Conservation (phyloP, 352 stramenopile genomes). For the Phytopythium ostracodes region DNA sequence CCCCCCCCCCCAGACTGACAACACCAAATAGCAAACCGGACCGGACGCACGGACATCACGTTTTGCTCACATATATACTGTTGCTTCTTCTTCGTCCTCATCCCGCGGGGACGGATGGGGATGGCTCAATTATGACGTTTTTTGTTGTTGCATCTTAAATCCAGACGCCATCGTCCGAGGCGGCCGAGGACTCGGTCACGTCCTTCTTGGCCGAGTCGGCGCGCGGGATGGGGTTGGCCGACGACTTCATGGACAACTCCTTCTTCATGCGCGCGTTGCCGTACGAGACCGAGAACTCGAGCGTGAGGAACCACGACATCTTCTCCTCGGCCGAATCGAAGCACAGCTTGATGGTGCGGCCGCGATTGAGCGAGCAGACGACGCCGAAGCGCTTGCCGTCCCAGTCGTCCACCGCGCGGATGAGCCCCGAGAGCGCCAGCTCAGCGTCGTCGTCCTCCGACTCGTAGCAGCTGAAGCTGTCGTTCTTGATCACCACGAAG, state of each 20-base stretch:
- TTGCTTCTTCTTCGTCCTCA: no score
- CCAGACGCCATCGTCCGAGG: slow-evolving; percentile 67
- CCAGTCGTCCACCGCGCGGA: slow-evolving; percentile 67
- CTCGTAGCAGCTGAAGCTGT: slow-evolving; percentile 78
- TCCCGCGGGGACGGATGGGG: no score
- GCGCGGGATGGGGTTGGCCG: slow-evolving; percentile 30
- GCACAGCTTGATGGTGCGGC: slow-evolving; percentile 69
- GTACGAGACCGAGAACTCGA: slow-evolving; percentile 74
- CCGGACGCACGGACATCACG: no score
- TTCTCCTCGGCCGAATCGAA: slow-evolving; percentile 81
- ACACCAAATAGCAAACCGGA: no score
- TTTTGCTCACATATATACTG: slow-evolving; percentile 6
- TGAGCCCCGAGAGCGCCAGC: slow-evolving; percentile 56
- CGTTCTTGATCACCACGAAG: slow-evolving; percentile 71
- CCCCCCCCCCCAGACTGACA: no score
- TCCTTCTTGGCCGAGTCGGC: slow-evolving; percentile 34
- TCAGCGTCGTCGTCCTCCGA: slow-evolving; percentile 66
- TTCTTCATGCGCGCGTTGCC: slow-evolving; percentile 66
- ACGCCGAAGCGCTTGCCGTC: slow-evolving; percentile 74
- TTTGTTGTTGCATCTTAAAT: slow-evolving; percentile 29
- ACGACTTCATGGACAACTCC: slow-evolving; percentile 43
- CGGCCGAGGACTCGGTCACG: slow-evolving; percentile 13
- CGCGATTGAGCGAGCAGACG: slow-evolving; percentile 61
- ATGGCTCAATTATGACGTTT: neutral
- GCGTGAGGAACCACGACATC: slow-evolving; percentile 79